A percentile compares a stretch with the other conserved stretches of the same genome.
Conservation (phyloP, 2,329 filamentous ascomycete genomes). For the Rhynchosporium agropyri region DNA sequence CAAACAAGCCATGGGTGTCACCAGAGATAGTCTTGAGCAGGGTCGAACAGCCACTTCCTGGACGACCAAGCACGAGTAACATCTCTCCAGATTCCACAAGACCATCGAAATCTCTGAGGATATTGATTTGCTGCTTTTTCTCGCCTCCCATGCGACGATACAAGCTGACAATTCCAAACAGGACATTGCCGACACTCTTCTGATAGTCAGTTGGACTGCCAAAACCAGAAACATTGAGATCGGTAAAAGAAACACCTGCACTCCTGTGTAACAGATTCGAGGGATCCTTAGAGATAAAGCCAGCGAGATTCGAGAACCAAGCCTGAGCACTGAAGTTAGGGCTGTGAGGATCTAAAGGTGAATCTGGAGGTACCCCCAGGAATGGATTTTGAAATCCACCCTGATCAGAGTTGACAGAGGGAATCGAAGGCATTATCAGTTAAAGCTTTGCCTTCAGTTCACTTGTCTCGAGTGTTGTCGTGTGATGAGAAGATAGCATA, state of each 20-base stretch:
- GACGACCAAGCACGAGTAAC: constrained; percentile 66
- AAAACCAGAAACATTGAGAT: constrained; percentile 35
- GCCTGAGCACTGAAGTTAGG: constrained; percentile 54
- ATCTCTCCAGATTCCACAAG: constrained; percentile 65
- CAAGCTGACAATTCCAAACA: constrained; percentile 50
- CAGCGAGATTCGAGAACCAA: constrained; percentile 47
- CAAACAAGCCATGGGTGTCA: constrained; percentile 57
- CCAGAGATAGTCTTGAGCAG: constrained; percentile 58
- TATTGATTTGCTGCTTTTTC: constrained; percentile 52
- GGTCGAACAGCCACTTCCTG: constrained; percentile 62
- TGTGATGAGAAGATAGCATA: neutral
- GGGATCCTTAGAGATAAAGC: constrained; percentile 49
- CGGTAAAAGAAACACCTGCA: constrained; percentile 33
- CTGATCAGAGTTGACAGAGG: constrained; percentile 4
- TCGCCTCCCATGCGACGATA: constrained; percentile 54
- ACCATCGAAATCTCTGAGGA: constrained; percentile 64
- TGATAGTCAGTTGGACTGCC: constrained; percentile 37
- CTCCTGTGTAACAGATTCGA: constrained; percentile 31
- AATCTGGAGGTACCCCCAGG: constrained; percentile 21
- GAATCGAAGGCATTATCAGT: neutral
- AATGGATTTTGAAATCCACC: constrained; percentile 27
- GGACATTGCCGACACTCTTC: constrained; percentile 41
- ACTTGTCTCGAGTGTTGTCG: neutral
- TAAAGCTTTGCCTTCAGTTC: neutral
- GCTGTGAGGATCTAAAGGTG: constrained; percentile 52